Base-by-base conservation (phyloP, 1,139 yeast species). In the Kodamaea sp. region DNA sequence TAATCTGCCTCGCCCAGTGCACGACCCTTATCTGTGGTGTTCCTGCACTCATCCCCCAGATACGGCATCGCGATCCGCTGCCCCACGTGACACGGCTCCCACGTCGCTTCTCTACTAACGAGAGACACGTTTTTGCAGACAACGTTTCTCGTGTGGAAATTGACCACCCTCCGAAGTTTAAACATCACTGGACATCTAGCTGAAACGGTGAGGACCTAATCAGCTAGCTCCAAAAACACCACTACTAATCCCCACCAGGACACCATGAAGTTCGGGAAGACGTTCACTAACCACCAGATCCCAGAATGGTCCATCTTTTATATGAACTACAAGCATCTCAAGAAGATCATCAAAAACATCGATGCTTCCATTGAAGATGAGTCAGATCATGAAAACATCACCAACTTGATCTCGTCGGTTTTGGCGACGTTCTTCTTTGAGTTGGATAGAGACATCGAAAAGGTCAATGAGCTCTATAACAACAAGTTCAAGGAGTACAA, bases 271-370 rank as follows among this genome's bases (percentile, higher is more conserved):
- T 87, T 87, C 59, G 95, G 95, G 23, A 87, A 87, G 57, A 84
- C 88, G 4, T 61, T 87, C 47, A 62, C 81, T 24, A 70, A 86
- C 37, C 95, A 90, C 59, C 95, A 88, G 66, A 87, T 90, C 41
- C 97, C 97, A 7, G 96, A 89, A 63, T 90, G 97, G 97, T 53
- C 68, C n/a, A 61, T 63, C 69, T 77, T 74, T 50, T 90, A 92
- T 55, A 76, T 90, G 71, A 85, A 88, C 62, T 92, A 92, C 63
- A 92, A 90, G 59, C 80, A 75, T 36, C 71, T 92, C 49, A 92
- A 92, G 66, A 83, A 84, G 55, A 75, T 80, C 48, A 85, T 90
- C 61, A 87, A 87, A 57, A 57, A 57, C 19, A 56, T 62, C 36
- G 72, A 60, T 46, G 53, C 43, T 29, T 4, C 14, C 11, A 16